phyloP scores from a whole-genome alignment of 768 basidiomycete species.

The Pulveroboletus ravenelii region DNA sequence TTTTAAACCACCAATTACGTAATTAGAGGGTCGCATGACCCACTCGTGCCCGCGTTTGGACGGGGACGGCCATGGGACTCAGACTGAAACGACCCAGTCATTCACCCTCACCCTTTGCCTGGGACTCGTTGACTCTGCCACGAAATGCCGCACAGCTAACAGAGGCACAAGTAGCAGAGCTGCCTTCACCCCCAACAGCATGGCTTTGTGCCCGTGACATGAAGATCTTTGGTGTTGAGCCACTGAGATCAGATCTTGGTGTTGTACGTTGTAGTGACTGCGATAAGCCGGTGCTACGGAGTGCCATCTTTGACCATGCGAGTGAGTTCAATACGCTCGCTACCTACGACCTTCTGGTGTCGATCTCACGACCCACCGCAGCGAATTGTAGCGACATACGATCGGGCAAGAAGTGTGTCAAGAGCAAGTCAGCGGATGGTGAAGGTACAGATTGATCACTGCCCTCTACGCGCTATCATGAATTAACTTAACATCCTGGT shows the following conservation, averaged over 20 bases:
- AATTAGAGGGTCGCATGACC: slow-evolving; percentile 4
- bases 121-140: slow-evolving; percentile 43
- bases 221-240: slow-evolving; percentile 80
- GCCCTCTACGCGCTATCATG: background rate
- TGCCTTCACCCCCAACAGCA: slow-evolving; percentile 72
- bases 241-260: slow-evolving; percentile 64
- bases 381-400: slow-evolving; percentile 61
- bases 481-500: slow-evolving; percentile 1
- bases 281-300: slow-evolving; percentile 72
- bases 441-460: slow-evolving; percentile 36
- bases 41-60: background rate
- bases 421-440: slow-evolving; percentile 47
- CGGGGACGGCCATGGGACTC: slow-evolving; percentile 34
- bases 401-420: slow-evolving; percentile 48
- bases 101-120: slow-evolving; percentile 57
- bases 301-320: slow-evolving; percentile 69
- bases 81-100: slow-evolving; percentile 41
- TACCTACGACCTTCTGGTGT: background rate
- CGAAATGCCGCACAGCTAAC: slow-evolving; percentile 28
- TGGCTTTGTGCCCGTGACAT: slow-evolving; percentile 85
- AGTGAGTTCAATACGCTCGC: slow-evolving; percentile 43
- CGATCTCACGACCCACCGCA: slow-evolving; percentile 26
- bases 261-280: slow-evolving; percentile 77
- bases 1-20: slow-evolving; percentile 14
- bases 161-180: slow-evolving; percentile 35